Evolutionary conservation across 177 flowering plant genomes (phyloP).

Genomic region (Vitis hybrid): DNA sequence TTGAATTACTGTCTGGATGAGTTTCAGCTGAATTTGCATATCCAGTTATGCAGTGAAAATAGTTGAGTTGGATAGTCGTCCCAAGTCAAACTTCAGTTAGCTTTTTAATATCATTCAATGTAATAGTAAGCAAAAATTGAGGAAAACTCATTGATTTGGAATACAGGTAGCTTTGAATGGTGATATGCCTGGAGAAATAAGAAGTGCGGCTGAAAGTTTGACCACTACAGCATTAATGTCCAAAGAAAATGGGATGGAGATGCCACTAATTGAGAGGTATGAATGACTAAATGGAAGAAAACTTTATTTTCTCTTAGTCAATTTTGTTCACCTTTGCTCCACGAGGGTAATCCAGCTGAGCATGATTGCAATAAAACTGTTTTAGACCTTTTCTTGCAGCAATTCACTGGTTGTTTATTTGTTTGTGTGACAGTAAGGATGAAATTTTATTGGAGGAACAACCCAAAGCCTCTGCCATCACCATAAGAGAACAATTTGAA

Average conservation of each 20-base stretch:
- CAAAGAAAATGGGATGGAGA: slow-evolving; percentile 18
- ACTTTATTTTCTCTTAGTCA: not conserved
- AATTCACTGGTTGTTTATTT: not conserved
- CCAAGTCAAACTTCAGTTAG: no score
- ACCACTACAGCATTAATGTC: slow-evolving; percentile 3
- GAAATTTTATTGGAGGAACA: slow-evolving; percentile 15
- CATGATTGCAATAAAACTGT: no score
- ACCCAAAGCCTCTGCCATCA: slow-evolving; percentile 9
- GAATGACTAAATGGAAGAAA: not conserved
- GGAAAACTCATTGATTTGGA: not conserved
- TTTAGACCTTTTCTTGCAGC: not conserved
- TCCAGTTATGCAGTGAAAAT: no score
- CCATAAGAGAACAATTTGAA: slow-evolving; percentile 16
- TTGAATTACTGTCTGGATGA: no score
- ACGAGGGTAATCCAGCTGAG: not conserved
- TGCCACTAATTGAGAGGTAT: slow-evolving; percentile 27
- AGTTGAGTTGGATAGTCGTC: no score
- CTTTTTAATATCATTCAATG: not conserved
- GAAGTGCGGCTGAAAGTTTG: slow-evolving; percentile 4
- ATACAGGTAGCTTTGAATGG: slow-evolving; percentile 21
- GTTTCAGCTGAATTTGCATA: no score
- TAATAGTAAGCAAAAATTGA: not conserved
- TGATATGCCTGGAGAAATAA: slow-evolving; percentile 19
- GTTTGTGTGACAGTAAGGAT: slow-evolving; percentile 17
- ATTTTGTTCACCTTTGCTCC: not conserved